Conservation (phyloP, 768 basidiomycete genomes). For the Xanthoconium purpureum region DNA sequence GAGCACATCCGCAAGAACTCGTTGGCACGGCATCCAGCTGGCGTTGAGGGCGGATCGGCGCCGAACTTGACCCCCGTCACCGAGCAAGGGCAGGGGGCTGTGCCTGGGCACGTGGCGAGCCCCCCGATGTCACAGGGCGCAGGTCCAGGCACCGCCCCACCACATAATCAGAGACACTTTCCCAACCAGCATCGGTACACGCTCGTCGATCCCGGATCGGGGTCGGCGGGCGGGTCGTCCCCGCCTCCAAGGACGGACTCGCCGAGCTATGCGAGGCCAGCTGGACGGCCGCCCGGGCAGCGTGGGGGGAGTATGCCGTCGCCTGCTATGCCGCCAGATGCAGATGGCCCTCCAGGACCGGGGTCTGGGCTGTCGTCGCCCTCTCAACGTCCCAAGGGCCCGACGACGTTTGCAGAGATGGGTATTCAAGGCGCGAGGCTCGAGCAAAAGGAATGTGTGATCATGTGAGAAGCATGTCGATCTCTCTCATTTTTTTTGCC, state of each 20-base stretch:
- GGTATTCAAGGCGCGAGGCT: slow-evolving; percentile 77
- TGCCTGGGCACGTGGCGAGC: neutral
- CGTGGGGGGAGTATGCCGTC: slow-evolving; percentile 21
- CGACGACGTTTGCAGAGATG: slow-evolving; percentile 92
- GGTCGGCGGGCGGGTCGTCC: slow-evolving; percentile 4
- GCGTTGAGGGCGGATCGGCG: too few species aligned
- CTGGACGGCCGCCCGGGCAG: slow-evolving; percentile 34
- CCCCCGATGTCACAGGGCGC: neutral
- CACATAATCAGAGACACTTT: slow-evolving; percentile 22
- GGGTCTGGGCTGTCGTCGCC: neutral
- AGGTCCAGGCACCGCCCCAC: neutral
- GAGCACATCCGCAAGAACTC: slow-evolving; percentile 56
- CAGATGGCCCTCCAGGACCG: neutral
- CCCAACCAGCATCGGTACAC: slow-evolving; percentile 45
- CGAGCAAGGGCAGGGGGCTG: neutral
- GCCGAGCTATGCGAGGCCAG: slow-evolving; percentile 27
- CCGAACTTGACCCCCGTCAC: neutral
- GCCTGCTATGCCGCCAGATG: slow-evolving; percentile 6
- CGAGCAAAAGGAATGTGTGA: slow-evolving; percentile 79
- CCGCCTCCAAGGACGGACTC: slow-evolving; percentile 19
- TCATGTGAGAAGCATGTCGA: slow-evolving; percentile 58
- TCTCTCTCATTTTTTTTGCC: too few species aligned
- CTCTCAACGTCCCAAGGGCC: slow-evolving; percentile 34
- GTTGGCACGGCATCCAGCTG: slow-evolving; percentile 16
- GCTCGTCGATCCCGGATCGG: slow-evolving; percentile 40